phyloP scores from a whole-genome alignment of 495 filamentous ascomycete species.

The Baudoinia panamericana region DNA sequence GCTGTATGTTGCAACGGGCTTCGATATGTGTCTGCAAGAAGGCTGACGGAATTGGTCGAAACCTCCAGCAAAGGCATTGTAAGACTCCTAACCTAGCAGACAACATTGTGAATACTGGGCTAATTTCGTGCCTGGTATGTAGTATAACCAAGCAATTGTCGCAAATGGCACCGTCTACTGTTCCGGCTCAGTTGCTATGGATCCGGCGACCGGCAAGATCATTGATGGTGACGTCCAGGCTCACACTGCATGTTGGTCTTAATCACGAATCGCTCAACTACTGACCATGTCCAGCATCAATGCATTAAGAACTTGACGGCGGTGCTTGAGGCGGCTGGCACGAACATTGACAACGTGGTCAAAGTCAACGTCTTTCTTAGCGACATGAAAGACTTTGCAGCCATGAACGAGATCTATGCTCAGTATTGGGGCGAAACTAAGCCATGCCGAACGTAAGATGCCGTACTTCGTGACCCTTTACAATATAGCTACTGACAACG shows the following conservation, averaged over 20 bases:
- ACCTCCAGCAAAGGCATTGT: too few relatives aligned
- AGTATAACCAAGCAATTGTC: constrained; percentile 20
- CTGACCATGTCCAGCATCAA: constrained; percentile 11
- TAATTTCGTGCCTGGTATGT: too few relatives aligned
- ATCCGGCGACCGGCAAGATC: constrained; percentile 20
- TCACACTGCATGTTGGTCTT: constrained; percentile 27
- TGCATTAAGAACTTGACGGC: constrained; percentile 47
- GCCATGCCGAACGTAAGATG: constrained; percentile 11
- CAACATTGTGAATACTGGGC: too few relatives aligned
- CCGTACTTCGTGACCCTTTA: not conserved
- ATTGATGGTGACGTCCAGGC: constrained; percentile 17
- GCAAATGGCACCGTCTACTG: constrained; percentile 27
- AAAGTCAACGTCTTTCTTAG: constrained; percentile 59
- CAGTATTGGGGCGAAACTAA: constrained; percentile 22
- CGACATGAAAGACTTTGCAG: constrained; percentile 55
- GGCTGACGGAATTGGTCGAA: too few relatives aligned
- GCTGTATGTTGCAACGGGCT: too few relatives aligned
- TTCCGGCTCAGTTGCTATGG: constrained; percentile 26
- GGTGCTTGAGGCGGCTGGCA: constrained; percentile 53
- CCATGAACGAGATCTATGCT: constrained; percentile 41
- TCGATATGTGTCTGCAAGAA: too few relatives aligned
- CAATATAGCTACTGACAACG: constrained; percentile 2
- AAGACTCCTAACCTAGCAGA: too few relatives aligned
- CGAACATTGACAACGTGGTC: constrained; percentile 49
- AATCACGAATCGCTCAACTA: constrained; percentile 20